Conservation (phyloP, 2,329 filamentous ascomycete genomes). For the Fusarium pseudonygamai region DNA sequence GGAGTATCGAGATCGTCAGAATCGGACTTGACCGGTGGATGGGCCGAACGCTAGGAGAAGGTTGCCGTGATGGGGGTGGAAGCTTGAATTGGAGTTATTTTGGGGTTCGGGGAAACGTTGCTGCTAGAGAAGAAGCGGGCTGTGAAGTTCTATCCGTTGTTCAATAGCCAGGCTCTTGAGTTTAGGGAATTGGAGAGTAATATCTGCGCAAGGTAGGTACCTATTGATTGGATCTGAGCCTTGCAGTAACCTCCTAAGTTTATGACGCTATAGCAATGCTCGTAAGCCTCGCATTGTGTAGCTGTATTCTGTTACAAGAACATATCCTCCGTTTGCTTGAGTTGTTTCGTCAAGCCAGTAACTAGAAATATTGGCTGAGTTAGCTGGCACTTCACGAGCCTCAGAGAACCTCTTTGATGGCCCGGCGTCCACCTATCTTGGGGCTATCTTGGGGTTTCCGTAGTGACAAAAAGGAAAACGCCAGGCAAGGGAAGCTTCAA, state of each 20-base stretch:
- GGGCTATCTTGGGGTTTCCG: not conserved
- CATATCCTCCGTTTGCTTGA: not conserved
- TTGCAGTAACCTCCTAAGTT: not conserved
- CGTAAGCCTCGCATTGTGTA: not conserved
- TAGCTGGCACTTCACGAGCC: not conserved
- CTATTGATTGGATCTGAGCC: not conserved
- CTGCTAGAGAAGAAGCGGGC: not conserved
- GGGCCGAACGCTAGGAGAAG: conserved; percentile 5
- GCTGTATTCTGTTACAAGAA: not conserved
- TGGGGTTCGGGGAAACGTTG: not conserved
- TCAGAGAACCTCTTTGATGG: not conserved
- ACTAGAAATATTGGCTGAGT: not conserved
- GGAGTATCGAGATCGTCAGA: not conserved
- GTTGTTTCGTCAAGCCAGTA: not conserved
- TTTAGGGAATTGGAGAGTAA: not conserved
- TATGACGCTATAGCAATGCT: not conserved
- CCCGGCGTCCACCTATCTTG: not conserved
- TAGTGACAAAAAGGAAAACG: not conserved
- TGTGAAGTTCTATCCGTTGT: not conserved
- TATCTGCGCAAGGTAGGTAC: not conserved
- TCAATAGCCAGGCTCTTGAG: not conserved
- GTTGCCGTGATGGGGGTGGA: not conserved
- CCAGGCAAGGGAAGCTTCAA: not conserved
- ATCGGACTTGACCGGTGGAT: conserved; percentile 3
- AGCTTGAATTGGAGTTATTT: not conserved